Conservation (phyloP, 2,329 filamentous ascomycete genomes). For the Rosellinia necatrix region DNA sequence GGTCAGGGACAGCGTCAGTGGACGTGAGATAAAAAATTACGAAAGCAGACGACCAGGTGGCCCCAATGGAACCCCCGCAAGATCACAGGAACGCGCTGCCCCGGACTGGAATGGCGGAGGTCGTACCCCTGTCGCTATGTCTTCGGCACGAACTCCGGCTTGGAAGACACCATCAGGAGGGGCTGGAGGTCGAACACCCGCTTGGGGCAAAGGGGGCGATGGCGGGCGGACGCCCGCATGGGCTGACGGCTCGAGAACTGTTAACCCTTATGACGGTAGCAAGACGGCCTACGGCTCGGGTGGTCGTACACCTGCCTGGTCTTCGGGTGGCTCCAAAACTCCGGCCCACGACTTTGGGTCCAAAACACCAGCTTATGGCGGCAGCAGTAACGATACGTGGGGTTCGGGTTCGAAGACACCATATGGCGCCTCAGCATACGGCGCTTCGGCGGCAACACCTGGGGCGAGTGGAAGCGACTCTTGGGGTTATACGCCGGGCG, state of each 20-base stretch:
- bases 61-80: conserved; percentile 50
- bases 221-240: conserved; percentile 72
- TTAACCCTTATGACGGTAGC: conserved; percentile 73
- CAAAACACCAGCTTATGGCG: conserved; percentile 68
- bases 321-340: conserved; percentile 72
- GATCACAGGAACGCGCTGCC: conserved; percentile 48
- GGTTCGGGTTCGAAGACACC: conserved; percentile 81
- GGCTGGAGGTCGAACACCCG: conserved; percentile 63
- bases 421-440: conserved; percentile 68
- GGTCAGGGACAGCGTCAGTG: conserved; percentile 83
- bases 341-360: conserved; percentile 70
- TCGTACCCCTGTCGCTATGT: conserved; percentile 68
- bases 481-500: conserved; percentile 63
- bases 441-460: conserved; percentile 61
- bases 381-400: conserved; percentile 60
- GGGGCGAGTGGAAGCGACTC: conserved; percentile 62
- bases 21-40: conserved; percentile 75
- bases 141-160: conserved; percentile 73
- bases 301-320: conserved; percentile 76
- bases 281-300: conserved; percentile 79
- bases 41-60: conserved; percentile 53
- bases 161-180: conserved; percentile 69
- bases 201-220: conserved; percentile 61
- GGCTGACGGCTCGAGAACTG: conserved; percentile 69
- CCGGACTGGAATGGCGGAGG: conserved; percentile 67